A percentile compares a stretch with the other conserved stretches of the same genome.
Conservation (phyloP, 1,284 basidiomycete species). For the Marasmius tenuissimus region DNA sequence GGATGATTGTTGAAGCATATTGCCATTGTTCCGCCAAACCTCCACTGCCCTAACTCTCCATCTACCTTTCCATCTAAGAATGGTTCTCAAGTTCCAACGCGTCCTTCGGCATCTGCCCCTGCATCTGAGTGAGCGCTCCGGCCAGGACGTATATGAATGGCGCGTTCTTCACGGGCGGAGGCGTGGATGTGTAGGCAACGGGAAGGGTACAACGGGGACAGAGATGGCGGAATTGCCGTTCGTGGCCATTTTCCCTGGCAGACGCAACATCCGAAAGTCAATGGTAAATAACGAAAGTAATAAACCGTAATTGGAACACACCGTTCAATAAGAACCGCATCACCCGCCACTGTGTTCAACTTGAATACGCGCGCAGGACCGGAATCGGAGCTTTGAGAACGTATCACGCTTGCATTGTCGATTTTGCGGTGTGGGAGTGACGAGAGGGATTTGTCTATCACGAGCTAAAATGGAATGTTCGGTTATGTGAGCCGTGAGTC, state of each 20-base stretch:
- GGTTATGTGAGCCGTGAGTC: not conserved
- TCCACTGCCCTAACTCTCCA: not conserved
- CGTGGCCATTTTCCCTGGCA: constrained; percentile 59
- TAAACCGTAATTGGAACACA: constrained; percentile 28
- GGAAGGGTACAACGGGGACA: constrained; percentile 75
- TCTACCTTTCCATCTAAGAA: not conserved
- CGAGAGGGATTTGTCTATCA: constrained; percentile 74
- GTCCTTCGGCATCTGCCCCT: constrained; percentile 75
- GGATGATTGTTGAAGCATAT: no score
- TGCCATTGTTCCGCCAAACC: no score
- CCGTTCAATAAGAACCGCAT: constrained; percentile 74
- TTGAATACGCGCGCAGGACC: constrained; percentile 75
- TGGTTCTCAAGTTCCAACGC: constrained; percentile 53
- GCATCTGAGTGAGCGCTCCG: constrained; percentile 74
- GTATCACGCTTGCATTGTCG: constrained; percentile 72
- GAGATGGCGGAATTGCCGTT: constrained; percentile 72
- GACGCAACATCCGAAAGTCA: not conserved
- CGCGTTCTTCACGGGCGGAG: constrained; percentile 69
- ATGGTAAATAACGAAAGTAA: constrained; percentile 1
- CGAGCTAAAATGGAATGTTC: constrained; percentile 53
- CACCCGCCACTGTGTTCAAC: constrained; percentile 62
- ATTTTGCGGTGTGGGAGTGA: constrained; percentile 71
- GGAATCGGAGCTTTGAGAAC: constrained; percentile 57
- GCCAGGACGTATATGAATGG: constrained; percentile 73
- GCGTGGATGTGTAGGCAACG: constrained; percentile 73